Conservation (phyloP, 192 early-diverging fungal species). For the Podila verticillata region DNA sequence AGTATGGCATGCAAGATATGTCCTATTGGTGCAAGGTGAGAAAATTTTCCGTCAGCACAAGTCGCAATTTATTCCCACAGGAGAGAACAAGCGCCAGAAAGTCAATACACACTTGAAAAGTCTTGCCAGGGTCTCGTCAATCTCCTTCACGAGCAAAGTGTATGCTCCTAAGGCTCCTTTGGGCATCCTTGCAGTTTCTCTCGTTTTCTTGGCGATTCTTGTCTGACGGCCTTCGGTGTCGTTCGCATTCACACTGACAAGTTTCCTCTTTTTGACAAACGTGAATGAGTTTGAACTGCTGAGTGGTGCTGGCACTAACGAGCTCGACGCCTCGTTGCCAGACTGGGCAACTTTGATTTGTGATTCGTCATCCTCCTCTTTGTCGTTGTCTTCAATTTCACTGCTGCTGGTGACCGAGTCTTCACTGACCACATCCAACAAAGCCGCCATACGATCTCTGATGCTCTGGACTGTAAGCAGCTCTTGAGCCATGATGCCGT, state of each 20-base stretch:
- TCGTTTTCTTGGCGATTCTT: conserved; percentile 50
- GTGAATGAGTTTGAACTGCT: neutral
- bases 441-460: conserved; percentile 16
- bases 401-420: conserved; percentile 38
- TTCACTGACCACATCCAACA: conserved; percentile 39
- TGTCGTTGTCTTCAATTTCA: conserved; percentile 24
- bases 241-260: conserved; percentile 45
- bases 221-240: conserved; percentile 50
- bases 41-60: neutral
- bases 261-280: conserved; percentile 34
- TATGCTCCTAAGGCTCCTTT: conserved; percentile 49
- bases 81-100: neutral
- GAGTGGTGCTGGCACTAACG: neutral
- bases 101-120: conserved; percentile 56
- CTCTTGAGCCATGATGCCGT: conserved; percentile 10
- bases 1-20: conserved; percentile 66
- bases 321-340: neutral
- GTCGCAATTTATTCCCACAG: neutral
- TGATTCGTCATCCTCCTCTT: neutral
- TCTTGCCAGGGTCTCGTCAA: conserved; percentile 24
- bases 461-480: conserved; percentile 25
- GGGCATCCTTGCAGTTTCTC: conserved; percentile 52
- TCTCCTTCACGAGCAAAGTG: conserved; percentile 38
- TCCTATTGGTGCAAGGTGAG: conserved; percentile 15
- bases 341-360: neutral